Evolutionary conservation across 345 rosid species (phyloP), one percentile per base, ranked within the genome.

Genomic region (Brassica rapa): DNA sequence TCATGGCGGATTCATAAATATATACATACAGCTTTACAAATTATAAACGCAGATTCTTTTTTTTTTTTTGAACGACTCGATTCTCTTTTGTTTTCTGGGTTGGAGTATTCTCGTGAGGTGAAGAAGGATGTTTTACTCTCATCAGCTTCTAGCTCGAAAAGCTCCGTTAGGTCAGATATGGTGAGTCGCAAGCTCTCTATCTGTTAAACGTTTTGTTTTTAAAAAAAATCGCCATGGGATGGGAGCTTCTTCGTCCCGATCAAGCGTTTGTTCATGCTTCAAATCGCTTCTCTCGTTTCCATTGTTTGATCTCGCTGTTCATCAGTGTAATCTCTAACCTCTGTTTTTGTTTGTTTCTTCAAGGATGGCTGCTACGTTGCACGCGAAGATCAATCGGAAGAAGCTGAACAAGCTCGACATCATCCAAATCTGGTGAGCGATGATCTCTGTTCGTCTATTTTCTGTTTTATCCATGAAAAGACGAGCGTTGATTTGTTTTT

Each of bases 131-230:
- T 94, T 94, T 82, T 94, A 87, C 87, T 92, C 98, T 6, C 94
- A 91, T 78, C 93, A 94, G 81, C 95, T 94, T 30, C 89, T 94
- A 33, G 98, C 97, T 82, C 90, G 97, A n/a, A 94, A 94, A 83
- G 95, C 93, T 59, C 91, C 97, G n/a, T 86, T 94, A 8, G 97
- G 98, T 33, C 97, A 94, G 86, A 92, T 94, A 75, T 92, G 98
- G 98, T 94, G 82, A 83, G 83, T 24, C 56, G 1, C 51, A 4
- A n/a, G 1, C 27, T 2, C 8, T 57, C 6, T 57, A 19, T 27
- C 41, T 49, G 24, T 25, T 30, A n/a, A 68, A 41, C 43, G 21
- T 29, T 32, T 5, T 30, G 33, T 30, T 56, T 39, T 43, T 43
- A 1, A 2, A 43, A 43, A 14, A 46, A 46, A 12, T 6, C 64